phyloP scores from a whole-genome alignment of 345 rosid genomes.

The Dipteronia dyeriana region DNA sequence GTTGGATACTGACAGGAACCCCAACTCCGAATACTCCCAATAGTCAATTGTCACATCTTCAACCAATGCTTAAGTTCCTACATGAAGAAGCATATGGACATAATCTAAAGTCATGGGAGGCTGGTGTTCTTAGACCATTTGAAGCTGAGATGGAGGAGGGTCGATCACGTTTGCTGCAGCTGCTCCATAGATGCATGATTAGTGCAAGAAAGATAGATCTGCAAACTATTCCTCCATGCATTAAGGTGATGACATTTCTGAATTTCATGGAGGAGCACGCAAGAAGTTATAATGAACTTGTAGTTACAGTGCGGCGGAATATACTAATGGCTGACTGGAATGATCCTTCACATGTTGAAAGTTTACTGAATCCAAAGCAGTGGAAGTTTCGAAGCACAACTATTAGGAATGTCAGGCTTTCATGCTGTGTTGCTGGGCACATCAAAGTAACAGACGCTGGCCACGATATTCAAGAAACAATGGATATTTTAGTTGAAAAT shows the following conservation, averaged over 20 bases:
- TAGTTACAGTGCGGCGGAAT: conserved; percentile 87
- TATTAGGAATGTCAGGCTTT: conserved; percentile 77
- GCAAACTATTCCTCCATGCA: conserved; percentile 88
- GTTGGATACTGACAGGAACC: conserved; percentile 97
- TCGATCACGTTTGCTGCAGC: conserved; percentile 61
- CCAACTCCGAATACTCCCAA: conserved; percentile 90
- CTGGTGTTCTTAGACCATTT: conserved; percentile 86
- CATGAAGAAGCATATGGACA: conserved; percentile 91
- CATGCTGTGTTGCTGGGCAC: conserved; percentile 98
- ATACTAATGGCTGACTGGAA: conserved; percentile 98
- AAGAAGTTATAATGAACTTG: conserved; percentile 90
- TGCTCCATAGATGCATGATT: conserved; percentile 89
- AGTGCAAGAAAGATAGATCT: conserved; percentile 91
- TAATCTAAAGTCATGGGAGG: conserved; percentile 83
- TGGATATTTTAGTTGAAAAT: conserved; percentile 68
- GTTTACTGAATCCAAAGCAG: conserved; percentile 92
- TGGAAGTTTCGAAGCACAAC: conserved; percentile 84
- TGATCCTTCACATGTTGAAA: conserved; percentile 97
- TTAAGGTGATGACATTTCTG: conserved; percentile 73
- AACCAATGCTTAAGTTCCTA: conserved; percentile 86
- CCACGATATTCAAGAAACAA: conserved; percentile 91
- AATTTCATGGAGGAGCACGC: conserved; percentile 82
- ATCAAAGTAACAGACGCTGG: conserved; percentile 83
- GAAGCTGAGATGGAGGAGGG: conserved; percentile 96
- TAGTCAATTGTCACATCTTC: conserved; percentile 85